These are phyloP conservation scores for Pichia manshurica DNA, from an alignment of 805 yeast genomes.

Conservation along the genomic window DNA sequence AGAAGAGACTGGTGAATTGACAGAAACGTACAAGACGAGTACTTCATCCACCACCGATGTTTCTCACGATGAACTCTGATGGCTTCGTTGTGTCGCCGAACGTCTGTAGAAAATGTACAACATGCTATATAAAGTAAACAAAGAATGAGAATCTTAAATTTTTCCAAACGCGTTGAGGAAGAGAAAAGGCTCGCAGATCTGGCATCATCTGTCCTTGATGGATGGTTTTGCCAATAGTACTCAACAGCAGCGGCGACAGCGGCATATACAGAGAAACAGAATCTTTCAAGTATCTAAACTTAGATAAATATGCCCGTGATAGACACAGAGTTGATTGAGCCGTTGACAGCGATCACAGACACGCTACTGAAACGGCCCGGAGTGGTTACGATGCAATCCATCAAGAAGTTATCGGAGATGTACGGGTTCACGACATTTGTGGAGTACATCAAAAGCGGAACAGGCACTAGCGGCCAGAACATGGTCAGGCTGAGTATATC, in stretches of 20 bases:
- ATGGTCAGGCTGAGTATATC: constrained; percentile 26
- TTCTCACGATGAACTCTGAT: constrained; percentile 11
- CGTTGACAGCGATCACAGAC: constrained; percentile 30
- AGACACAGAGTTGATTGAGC: constrained; percentile 31
- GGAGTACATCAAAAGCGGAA: constrained; percentile 1
- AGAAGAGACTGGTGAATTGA: too few relatives aligned
- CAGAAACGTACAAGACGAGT: too few relatives aligned
- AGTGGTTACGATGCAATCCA: constrained; percentile 28
- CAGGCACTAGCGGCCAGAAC: background rate
- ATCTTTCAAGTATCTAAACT: too few relatives aligned
- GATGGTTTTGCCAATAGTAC: too few relatives aligned
- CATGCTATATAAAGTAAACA: too few relatives aligned
- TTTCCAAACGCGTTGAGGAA: too few relatives aligned
- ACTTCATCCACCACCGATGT: background rate
- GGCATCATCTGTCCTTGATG: too few relatives aligned
- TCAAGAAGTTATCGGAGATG: constrained; percentile 31
- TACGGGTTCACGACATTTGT: constrained; percentile 32
- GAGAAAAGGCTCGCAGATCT: background rate
- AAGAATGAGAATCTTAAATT: too few relatives aligned
- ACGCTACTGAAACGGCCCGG: constrained; percentile 33
- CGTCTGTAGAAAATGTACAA: too few relatives aligned
- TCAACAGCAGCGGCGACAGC: too few relatives aligned
- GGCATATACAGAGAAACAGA: too few relatives aligned
- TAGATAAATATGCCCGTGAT: constrained; percentile 21
- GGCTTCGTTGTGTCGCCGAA: too few relatives aligned